These are phyloP conservation scores for Saccharomyces hybrid DNA, from an alignment of 1,139 yeast genomes.

Conservation along the genomic window DNA sequence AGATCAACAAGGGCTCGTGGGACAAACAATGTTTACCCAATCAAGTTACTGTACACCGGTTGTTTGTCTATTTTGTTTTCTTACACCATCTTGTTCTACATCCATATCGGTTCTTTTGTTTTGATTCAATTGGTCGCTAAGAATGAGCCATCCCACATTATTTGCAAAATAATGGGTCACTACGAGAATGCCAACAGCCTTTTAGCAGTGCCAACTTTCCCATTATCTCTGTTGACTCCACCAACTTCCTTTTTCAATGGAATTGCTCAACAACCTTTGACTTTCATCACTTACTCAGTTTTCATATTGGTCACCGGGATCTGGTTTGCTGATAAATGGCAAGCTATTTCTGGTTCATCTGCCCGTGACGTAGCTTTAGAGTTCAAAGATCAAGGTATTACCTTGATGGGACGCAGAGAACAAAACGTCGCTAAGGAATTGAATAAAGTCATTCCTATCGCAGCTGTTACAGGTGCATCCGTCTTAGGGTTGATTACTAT, in stretches of 20 bases:
- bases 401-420: conserved; percentile 84
- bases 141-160: conserved; percentile 30
- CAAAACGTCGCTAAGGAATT: conserved; percentile 69
- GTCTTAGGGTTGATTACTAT: conserved; percentile 49
- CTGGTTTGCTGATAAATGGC: conserved; percentile 67
- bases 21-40: conserved; percentile 70
- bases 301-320: conserved; percentile 47
- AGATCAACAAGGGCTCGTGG: conserved; percentile 86
- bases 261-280: conserved; percentile 24
- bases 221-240: conserved; percentile 35
- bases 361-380: conserved; percentile 74
- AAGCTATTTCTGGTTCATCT: conserved; percentile 67
- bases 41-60: conserved; percentile 79
- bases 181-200: conserved; percentile 27
- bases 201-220: conserved; percentile 29
- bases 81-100: conserved; percentile 47
- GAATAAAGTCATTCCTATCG: conserved; percentile 67
- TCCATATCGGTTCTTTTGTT: conserved; percentile 30
- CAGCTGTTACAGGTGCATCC: conserved; percentile 76
- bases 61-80: conserved; percentile 69
- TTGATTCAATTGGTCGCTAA: conserved; percentile 34
- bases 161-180: conserved; percentile 38
- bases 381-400: conserved; percentile 83
- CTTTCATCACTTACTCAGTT: conserved; percentile 39
- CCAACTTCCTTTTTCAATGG: conserved; percentile 35